Base-by-base conservation (phyloP, 306 rosid species). In the Lagenaria siceraria region DNA sequence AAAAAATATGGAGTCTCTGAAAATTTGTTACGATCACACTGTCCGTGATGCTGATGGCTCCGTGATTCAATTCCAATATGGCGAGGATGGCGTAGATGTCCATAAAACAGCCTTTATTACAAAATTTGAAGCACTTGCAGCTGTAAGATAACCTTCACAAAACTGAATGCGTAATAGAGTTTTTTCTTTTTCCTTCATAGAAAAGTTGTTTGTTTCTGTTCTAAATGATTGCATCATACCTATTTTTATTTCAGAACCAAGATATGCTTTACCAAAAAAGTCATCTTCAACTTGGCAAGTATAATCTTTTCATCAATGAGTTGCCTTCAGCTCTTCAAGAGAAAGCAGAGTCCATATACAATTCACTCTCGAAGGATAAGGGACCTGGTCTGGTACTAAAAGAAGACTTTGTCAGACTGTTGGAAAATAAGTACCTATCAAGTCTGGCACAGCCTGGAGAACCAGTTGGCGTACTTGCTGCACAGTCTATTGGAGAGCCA, bases 11-110 rank as follows among this genome's bases (percentile, higher is more conserved):
- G 98, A 95, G 81, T 88, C 89, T 70, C 97, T 95, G 27, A 89
- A 90, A 85, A 87, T 95, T 68, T 81, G 87, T 83, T 95, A 95
- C 68, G 98, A 95, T 80, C 84, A 92, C 78, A 92, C 98, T 42
- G 98, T 95, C 21, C 97, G 98, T 80, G 98, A 95, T 85, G 82
- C 97, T 51, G 97, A 95, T 86, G 96, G 97, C 66, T 90, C 98
- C 62, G 71, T 95, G 82, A 76, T 95, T 88, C 97, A 95, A 81
- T 95, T 95, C 83, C 73, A 12, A 46, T 95, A 95, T 71, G 97
- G 98, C 62, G 97, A 95, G 85, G 98, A 95, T 86, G 98, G 98
- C 22, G 87, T 95, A 43, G 98, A 95, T 87, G 97, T 95, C 43
- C 96, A 90, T 85, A 92, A 89, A 81, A 92, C 97, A 54, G 93